Conservation (phyloP, 208 protist species). For the Acanthamoeba triangularis region DNA sequence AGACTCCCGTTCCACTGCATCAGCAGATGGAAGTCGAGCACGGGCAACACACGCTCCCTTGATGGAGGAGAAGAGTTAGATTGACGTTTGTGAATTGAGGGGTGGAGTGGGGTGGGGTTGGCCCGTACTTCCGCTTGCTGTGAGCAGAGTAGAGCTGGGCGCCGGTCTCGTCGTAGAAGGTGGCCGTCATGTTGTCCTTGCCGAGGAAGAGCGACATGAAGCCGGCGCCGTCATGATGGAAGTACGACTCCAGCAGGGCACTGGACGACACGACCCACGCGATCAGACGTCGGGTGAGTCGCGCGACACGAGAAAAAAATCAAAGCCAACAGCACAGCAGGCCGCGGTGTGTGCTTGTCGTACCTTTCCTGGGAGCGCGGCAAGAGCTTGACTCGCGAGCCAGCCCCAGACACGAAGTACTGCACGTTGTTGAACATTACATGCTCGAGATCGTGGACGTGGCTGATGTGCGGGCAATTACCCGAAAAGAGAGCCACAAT, state of each 20-base stretch:
- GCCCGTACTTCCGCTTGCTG: too few relatives aligned
- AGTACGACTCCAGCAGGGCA: background rate
- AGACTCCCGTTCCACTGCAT: constrained; percentile 20
- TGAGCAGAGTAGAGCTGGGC: background rate
- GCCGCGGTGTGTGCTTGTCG: background rate
- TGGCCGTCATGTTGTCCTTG: background rate
- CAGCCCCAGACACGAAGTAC: constrained; percentile 87
- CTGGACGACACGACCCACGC: background rate
- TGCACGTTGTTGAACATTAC: constrained; percentile 82
- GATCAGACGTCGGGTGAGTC: background rate
- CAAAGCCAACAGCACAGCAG: too few relatives aligned
- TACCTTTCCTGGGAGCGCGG: background rate
- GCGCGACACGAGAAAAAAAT: background rate
- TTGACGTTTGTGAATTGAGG: background rate
- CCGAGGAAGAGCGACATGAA: background rate
- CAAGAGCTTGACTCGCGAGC: constrained; percentile 82
- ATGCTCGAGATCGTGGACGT: constrained; percentile 90
- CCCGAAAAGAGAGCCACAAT: too few relatives aligned
- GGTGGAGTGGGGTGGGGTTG: too few relatives aligned
- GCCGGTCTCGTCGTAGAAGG: constrained; percentile 27
- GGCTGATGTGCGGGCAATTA: background rate
- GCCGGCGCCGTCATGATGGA: background rate
- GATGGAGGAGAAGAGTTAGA: background rate
- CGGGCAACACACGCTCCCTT: background rate
- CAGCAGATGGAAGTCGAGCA: constrained; percentile 14